phyloP scores from a whole-genome alignment of 495 filamentous ascomycete species.

The Cercophora samala region DNA sequence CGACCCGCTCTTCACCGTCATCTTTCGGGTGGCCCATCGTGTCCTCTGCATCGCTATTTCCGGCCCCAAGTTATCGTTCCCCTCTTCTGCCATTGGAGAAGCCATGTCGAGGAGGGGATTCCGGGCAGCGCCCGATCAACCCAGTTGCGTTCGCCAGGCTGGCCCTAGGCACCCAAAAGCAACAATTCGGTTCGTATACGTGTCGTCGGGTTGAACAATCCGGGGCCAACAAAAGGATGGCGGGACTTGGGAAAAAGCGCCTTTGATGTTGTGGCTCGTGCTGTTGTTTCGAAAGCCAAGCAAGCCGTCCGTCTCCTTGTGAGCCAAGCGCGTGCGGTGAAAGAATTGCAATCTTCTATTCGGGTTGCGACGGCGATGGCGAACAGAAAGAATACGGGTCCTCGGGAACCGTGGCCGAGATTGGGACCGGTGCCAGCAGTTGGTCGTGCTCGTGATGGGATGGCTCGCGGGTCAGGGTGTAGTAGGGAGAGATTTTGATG shows the following conservation, averaged over 20 bases:
- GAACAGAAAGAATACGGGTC: neutral
- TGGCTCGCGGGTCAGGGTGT: neutral
- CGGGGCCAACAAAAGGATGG: neutral
- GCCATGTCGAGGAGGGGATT: conserved; percentile 42
- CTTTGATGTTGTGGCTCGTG: neutral
- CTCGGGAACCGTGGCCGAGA: neutral
- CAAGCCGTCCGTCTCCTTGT: neutral
- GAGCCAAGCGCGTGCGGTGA: neutral
- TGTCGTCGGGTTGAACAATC: neutral
- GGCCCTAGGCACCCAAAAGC: conserved; percentile 21
- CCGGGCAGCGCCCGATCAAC: conserved; percentile 53
- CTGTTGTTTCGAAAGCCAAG: conserved; percentile 8
- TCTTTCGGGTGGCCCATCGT: conserved; percentile 91
- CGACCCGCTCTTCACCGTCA: conserved; percentile 65
- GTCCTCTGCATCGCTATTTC: conserved; percentile 59
- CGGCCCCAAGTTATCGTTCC: conserved; percentile 34
- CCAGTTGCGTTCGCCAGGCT: conserved; percentile 44
- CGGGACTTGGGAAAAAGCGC: neutral
- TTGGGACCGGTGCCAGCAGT: neutral
- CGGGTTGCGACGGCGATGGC: neutral
- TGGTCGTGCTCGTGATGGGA: conserved; percentile 8
- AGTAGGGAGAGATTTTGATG: conserved; percentile 27
- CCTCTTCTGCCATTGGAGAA: conserved; percentile 42
- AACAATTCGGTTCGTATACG: neutral
- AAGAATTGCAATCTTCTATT: neutral